These are phyloP conservation scores for Jatropha curcas DNA, from an alignment of 345 rosid species.

Conservation along the genomic window DNA sequence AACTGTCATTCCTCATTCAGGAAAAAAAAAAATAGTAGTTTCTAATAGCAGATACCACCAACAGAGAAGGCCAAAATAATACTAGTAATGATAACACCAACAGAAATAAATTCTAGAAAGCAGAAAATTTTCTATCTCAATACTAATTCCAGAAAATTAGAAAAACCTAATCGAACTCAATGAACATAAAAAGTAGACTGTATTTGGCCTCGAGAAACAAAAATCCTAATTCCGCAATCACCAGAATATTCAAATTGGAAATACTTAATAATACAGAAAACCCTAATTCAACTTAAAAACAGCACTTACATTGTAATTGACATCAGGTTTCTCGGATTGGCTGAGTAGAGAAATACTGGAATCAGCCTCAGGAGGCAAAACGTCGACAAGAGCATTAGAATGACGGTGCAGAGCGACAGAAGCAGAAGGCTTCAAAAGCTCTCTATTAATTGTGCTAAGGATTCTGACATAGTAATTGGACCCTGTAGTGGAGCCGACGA, in stretches of 20 bases:
- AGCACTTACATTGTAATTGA: constrained; percentile 68
- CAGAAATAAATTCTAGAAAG: neutral
- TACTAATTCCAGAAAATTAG: neutral
- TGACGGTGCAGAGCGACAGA: constrained; percentile 98
- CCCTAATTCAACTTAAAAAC: constrained; percentile 4
- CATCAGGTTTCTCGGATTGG: constrained; percentile 99
- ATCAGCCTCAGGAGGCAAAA: constrained; percentile 97
- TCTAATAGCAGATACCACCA: too few relatives aligned
- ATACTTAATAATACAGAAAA: neutral
- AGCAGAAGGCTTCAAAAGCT: constrained; percentile 91
- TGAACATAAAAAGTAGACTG: neutral
- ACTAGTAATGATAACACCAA: too few relatives aligned
- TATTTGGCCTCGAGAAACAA: neutral
- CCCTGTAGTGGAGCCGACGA: constrained; percentile 97
- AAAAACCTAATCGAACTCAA: neutral
- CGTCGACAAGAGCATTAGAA: constrained; percentile 95
- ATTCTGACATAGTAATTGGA: constrained; percentile 94
- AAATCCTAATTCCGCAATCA: neutral
- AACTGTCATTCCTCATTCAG: neutral
- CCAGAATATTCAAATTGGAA: too few relatives aligned
- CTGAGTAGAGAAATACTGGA: constrained; percentile 94
- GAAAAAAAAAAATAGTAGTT: neutral
- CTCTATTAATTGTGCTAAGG: constrained; percentile 90
- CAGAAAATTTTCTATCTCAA: neutral
- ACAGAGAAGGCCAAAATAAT: too few relatives aligned